Base-by-base conservation (phyloP, 495 filamentous ascomycete genomes). In the Xylaria curta region DNA sequence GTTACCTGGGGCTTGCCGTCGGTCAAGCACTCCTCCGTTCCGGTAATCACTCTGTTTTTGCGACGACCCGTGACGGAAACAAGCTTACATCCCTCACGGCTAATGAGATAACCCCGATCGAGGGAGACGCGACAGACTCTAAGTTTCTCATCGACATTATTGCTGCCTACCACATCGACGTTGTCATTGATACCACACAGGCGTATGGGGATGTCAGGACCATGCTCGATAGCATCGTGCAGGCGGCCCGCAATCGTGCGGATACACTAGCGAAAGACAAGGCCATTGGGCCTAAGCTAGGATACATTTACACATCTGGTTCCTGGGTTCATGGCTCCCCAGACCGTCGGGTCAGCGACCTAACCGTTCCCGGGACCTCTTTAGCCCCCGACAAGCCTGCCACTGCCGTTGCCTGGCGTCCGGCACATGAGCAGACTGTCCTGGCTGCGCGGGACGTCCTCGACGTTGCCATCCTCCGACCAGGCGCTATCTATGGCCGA, bases 221-320 rank as follows among this genome's bases (percentile, higher is more conserved):
- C 12, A 51, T 51, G 19, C 47, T 51, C 8, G 4, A n/a, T n/a
- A 21, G n/a, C 47, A 24, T 51, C 47, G 13, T n/a, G 19, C 56
- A 36, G 13, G 26, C 26, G 3, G 26, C 12, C 13, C 56, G 33
- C 10, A 60, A 33, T 17, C 56, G 33, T 9, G 33, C 26, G 56
- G 19, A 38, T 13, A 33, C 26, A 13, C 56, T 38, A n/a, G 56
- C 26, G 8, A 60, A 38, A 36, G 73, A 72, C 0, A 72, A 74
- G 0, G 63, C 74, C 10, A 46, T 58, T 26, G 61, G 71, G 19
- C 76, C 76, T 9, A 86, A 83, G 73, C 70, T 86, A 24, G 84
- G 82, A 8, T 86, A 79, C 42, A 78, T 86, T 17, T 86, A 85
- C 51, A 76, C 73, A 40, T 81, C 77, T n/a, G 82, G 83, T 6